These are phyloP conservation scores for Penicillium salamii DNA, from an alignment of 495 filamentous ascomycete genomes.

Conservation along the genomic window DNA sequence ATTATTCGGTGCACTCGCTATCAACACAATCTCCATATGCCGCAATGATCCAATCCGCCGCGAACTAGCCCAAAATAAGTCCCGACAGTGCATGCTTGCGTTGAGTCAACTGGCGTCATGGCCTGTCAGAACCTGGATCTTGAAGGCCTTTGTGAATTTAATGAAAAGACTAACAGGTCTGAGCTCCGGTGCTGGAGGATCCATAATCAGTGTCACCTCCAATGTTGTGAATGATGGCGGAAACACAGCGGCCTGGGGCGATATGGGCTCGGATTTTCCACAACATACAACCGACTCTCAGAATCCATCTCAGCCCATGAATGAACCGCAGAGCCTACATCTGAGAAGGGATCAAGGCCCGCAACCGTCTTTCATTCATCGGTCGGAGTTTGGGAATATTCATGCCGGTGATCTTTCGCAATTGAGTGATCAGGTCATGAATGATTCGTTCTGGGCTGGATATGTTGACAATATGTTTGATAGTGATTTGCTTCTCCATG, in stretches of 20 bases:
- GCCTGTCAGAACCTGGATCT: constrained; percentile 18
- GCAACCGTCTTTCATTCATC: no score
- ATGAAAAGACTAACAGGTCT: constrained; percentile 14
- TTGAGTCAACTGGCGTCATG: constrained; percentile 15
- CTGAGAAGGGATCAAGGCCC: no score
- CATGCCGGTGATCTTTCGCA: not conserved
- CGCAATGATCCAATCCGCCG: constrained; percentile 8
- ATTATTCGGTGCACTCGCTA: constrained; percentile 11
- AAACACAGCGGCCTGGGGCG: no score
- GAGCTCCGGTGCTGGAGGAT: not conserved
- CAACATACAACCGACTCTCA: no score
- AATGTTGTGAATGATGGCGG: not conserved
- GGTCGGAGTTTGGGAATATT: no score
- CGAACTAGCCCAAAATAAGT: constrained; percentile 19
- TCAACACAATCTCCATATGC: constrained; percentile 12
- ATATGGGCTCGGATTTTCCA: no score
- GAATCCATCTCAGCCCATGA: no score
- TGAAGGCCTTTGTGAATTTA: constrained; percentile 11
- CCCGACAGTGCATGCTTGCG: constrained; percentile 18
- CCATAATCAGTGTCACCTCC: constrained; percentile 7
- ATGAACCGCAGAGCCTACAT: no score
- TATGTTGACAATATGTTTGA: no score
- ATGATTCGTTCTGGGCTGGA: no score
- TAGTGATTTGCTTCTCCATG: no score
- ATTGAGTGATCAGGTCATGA: no score